Conservation (phyloP, 305 asterid species). For the Fraxinus nigra region DNA sequence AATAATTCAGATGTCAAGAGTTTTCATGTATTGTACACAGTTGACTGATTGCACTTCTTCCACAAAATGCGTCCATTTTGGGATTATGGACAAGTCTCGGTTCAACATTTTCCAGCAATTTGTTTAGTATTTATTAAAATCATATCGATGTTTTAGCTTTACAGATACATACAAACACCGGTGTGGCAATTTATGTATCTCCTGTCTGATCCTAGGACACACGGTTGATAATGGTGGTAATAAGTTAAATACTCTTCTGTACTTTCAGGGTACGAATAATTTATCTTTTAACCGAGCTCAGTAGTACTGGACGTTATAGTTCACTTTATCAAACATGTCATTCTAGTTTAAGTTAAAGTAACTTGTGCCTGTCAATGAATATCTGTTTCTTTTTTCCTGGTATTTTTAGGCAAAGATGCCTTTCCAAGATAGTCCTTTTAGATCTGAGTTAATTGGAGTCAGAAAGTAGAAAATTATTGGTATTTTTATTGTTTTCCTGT, state of each 20-base stretch:
- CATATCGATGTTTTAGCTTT: background rate
- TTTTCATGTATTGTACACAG: constrained; percentile 6
- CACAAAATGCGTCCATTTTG: constrained; percentile 5
- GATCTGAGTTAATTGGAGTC: background rate
- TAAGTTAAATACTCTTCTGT: background rate
- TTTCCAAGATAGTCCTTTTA: background rate
- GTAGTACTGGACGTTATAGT: background rate
- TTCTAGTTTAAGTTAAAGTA: background rate
- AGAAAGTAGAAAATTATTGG: background rate
- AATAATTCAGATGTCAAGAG: constrained; percentile 2
- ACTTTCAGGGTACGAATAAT: background rate
- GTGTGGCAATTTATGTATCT: background rate
- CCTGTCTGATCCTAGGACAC: constrained; percentile 2
- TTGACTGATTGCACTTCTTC: constrained; percentile 5
- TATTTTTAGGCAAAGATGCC: background rate
- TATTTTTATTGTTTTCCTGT: background rate
- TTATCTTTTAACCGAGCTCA: background rate
- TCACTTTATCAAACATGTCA: background rate
- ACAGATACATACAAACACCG: background rate
- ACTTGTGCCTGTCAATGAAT: background rate
- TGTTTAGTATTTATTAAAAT: background rate
- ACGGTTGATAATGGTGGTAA: background rate
- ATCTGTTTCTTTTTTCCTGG: background rate
- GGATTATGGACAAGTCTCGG: constrained; percentile 5
- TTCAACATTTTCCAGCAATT: constrained; percentile 11